Evolutionary conservation across 2,329 filamentous ascomycete genomes (phyloP), one percentile per base, ranked within the genome.

Genomic region (Xylaria polymorpha): DNA sequence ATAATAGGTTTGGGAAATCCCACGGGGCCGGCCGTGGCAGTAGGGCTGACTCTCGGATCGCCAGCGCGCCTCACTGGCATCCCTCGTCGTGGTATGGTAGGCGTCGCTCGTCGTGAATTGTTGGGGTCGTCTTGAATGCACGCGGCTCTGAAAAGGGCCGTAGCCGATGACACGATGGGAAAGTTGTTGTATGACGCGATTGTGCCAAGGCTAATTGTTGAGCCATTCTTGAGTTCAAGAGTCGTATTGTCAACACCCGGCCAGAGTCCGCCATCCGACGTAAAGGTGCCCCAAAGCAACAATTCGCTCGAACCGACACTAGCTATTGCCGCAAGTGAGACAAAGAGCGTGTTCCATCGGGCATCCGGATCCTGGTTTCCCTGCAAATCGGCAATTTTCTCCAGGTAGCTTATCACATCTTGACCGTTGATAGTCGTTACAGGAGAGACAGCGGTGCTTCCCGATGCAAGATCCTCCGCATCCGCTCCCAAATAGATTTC

Each of bases 301-400:
- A 29, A 18, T 5, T 48, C n/a, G 8, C 35, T 41, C 22, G 50
- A 39, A 15, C 35, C 29, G 3, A 50, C 58, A 18, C 41, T 56
- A 50, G 57, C 58, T 25, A 56, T 15, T 43, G 64, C 58, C 22
- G 64, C 48, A 25, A 15, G 7, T 1, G 57, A 57, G 44, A 41
- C 12, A 14, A 67, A 62, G 9, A 67, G 51, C 1, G 51, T 22
- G 18, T 67, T 67, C 57, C 58, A 67, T 43, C 59, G 39, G n/a
- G 64, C 59, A 50, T 67, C 64, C 5, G 64, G 64, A 29, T 67
- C 64, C 37, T 67, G 64, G 37, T 20, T 46, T n/a, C 25, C 43
- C 18, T 57, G 57, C 18, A 35, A 22, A 14, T 48, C 37, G n/a
- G 64, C 58, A 5, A 44, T 32, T 25, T 9, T 50, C 39, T 63